Evolutionary conservation across 306 rosid genomes (phyloP).

Genomic region (Sphenostylis stenocarpa): DNA sequence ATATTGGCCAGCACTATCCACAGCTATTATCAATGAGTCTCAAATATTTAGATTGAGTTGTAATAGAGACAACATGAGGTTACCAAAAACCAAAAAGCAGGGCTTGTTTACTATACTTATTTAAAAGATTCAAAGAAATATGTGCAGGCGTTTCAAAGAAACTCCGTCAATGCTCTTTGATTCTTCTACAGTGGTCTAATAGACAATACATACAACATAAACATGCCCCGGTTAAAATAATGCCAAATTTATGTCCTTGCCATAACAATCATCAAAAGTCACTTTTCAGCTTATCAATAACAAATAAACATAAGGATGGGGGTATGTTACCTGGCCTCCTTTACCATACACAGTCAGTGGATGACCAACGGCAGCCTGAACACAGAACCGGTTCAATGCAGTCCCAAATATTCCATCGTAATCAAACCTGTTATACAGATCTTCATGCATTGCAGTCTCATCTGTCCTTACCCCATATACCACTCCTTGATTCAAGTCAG

Average conservation of each 20-base stretch:
- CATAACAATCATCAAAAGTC: conserved; percentile 8
- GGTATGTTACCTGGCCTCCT: conserved; percentile 91
- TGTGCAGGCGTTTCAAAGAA: background rate
- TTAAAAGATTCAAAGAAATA: background rate
- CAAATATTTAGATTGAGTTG: background rate
- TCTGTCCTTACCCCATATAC: conserved; percentile 87
- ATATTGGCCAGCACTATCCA: background rate
- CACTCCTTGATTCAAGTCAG: conserved; percentile 96
- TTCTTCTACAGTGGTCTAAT: background rate
- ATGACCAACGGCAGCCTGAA: conserved; percentile 97
- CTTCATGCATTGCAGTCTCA: conserved; percentile 89
- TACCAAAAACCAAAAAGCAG: background rate
- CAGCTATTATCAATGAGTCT: background rate
- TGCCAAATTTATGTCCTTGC: background rate
- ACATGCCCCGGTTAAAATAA: conserved; percentile 3
- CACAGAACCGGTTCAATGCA: conserved; percentile 92
- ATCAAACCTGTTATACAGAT: conserved; percentile 77
- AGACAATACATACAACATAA: background rate
- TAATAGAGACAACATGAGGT: background rate
- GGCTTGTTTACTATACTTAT: background rate
- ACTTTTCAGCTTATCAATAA: conserved; percentile 15
- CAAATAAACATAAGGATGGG: background rate
- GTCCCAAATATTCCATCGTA: conserved; percentile 96
- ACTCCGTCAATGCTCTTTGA: background rate
- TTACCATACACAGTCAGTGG: conserved; percentile 98